These are phyloP conservation scores for Fusarium tanahbumbuense DNA, from an alignment of 2,329 filamentous ascomycete genomes.

Conservation along the genomic window DNA sequence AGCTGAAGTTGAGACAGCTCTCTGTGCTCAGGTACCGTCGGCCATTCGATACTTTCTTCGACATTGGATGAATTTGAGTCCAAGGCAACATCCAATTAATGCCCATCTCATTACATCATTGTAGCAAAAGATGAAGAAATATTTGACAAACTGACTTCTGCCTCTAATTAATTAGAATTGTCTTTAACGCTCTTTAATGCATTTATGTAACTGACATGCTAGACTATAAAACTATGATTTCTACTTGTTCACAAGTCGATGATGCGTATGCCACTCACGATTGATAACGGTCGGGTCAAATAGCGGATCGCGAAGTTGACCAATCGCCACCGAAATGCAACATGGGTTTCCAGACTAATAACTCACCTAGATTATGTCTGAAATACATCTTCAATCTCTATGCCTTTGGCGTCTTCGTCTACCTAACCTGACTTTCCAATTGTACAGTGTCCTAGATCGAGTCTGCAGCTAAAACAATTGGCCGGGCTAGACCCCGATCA, in stretches of 20 bases:
- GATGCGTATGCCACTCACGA: constrained; percentile 26
- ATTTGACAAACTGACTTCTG: neutral
- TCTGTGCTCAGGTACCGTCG: constrained; percentile 9
- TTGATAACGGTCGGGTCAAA: constrained; percentile 29
- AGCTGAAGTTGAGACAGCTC: constrained; percentile 13
- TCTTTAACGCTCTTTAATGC: no score
- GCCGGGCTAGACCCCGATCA: neutral
- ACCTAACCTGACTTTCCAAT: no score
- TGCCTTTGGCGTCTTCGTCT: neutral
- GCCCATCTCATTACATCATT: neutral
- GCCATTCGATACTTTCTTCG: constrained; percentile 28
- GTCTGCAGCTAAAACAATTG: constrained; percentile 5
- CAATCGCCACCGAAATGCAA: constrained; percentile 6
- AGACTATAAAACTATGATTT: neutral
- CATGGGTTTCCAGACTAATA: neutral
- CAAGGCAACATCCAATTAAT: neutral
- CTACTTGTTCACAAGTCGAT: constrained; percentile 22
- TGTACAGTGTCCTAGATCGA: neutral
- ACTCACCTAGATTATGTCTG: no score
- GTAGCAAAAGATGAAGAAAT: neutral
- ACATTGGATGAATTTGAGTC: neutral
- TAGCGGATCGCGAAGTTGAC: constrained; percentile 5
- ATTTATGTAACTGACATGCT: neutral
- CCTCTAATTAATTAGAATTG: neutral
- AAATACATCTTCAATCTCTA: neutral